phyloP scores from a whole-genome alignment of 768 basidiomycete species.

The Russula sp. region DNA sequence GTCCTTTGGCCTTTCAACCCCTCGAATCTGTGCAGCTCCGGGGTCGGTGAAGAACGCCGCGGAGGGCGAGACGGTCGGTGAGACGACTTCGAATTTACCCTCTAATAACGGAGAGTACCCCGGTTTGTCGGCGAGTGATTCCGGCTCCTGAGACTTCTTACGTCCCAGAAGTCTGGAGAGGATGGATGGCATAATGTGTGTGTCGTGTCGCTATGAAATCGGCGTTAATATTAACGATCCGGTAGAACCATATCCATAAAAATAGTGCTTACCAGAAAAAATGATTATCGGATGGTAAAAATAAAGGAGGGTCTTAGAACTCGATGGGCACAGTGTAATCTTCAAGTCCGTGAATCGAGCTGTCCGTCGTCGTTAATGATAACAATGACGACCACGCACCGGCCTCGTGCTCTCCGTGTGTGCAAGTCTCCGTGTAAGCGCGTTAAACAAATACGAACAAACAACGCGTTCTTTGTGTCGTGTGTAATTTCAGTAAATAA shows the following conservation, averaged over 20 bases:
- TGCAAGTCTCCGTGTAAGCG: background rate
- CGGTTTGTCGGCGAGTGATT: conserved; percentile 42
- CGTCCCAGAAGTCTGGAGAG: conserved; percentile 75
- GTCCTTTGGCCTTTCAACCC: conserved; percentile 37
- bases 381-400: background rate
- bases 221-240: conserved; percentile 19
- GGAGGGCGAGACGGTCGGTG: conserved; percentile 45
- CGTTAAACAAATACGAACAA: conserved; percentile 10
- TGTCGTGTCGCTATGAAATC: conserved; percentile 16
- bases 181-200: conserved; percentile 54
- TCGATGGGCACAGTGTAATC: background rate
- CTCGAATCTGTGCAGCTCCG: conserved; percentile 37
- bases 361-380: conserved; percentile 8
- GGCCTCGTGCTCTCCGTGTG: background rate
- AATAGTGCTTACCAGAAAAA: conserved; percentile 4
- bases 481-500: background rate
- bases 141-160: conserved; percentile 57
- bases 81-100: conserved; percentile 72
- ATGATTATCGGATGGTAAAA: background rate
- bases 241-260: background rate
- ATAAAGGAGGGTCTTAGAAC: background rate
- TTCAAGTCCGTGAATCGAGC: conserved; percentile 8
- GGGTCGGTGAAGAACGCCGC: conserved; percentile 34
- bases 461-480: conserved; percentile 16
- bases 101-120: conserved; percentile 53